Percentiles rank a stretch among this genome's conserved stretches.
Evolutionary conservation across 306 rosid genomes (phyloP).

Genomic region (Cyclanthera cordifolia): DNA sequence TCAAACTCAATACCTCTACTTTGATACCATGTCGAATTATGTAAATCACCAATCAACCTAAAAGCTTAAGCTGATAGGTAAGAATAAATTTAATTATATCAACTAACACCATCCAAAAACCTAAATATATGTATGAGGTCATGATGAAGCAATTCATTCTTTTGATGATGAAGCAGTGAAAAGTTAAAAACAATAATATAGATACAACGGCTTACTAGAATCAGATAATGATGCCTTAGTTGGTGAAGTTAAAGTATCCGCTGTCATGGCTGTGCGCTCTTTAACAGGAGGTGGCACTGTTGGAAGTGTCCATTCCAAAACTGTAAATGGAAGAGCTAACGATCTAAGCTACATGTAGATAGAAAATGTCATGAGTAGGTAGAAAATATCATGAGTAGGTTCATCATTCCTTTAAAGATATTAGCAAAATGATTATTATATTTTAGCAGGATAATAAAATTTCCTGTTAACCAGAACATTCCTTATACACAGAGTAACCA

Average conservation of each 20-base stretch:
- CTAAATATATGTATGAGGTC: too few species aligned
- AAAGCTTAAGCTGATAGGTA: too few species aligned
- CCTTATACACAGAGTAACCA: background rate
- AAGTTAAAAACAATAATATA: background rate
- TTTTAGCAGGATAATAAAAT: background rate
- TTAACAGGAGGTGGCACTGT: conserved; percentile 60
- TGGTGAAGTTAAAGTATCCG: conserved; percentile 36
- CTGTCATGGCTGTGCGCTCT: conserved; percentile 29
- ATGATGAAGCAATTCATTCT: background rate
- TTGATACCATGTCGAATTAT: too few species aligned
- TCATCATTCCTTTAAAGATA: conserved; percentile 7
- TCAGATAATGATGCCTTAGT: conserved; percentile 37
- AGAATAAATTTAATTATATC: too few species aligned
- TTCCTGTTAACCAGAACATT: too few species aligned
- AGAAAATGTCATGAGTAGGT: conserved; percentile 39
- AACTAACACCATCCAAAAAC: conserved; percentile 17
- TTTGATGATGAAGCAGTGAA: background rate
- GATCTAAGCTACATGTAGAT: conserved; percentile 98
- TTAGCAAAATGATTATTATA: conserved; percentile 13
- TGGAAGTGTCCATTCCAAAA: conserved; percentile 98
- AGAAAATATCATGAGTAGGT: conserved; percentile 39
- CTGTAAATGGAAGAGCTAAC: conserved; percentile 98
- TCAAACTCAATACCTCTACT: too few species aligned
- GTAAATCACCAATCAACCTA: too few species aligned
- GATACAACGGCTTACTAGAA: conserved; percentile 47